Percentiles rank a stretch among this genome's conserved stretches.
Conservation (phyloP, 1,284 basidiomycete species). For the Marasmius tenuissimus region DNA sequence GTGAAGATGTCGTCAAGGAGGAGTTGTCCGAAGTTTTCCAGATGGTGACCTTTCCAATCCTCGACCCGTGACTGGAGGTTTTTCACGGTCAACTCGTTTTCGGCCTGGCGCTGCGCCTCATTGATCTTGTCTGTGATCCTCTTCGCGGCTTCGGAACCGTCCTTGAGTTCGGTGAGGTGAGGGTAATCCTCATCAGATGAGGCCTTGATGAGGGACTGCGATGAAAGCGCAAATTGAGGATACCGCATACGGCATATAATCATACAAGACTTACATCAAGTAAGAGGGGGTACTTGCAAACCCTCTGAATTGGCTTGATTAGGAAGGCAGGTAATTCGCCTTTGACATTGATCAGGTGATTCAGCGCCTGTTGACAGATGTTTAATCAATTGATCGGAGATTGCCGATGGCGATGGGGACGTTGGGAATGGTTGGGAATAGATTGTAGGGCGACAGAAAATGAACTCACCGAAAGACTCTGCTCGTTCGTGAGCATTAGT, state of each 20-base stretch:
- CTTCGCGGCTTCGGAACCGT: conserved; percentile 84
- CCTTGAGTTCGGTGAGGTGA: conserved; percentile 79
- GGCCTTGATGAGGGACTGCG: conserved; percentile 77
- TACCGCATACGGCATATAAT: conserved; percentile 13
- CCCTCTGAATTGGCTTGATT: conserved; percentile 88
- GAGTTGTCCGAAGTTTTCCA: conserved; percentile 91
- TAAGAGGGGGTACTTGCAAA: conserved; percentile 92
- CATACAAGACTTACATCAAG: conserved; percentile 63
- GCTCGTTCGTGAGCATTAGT: conserved; percentile 83
- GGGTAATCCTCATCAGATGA: conserved; percentile 66
- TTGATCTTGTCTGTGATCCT: conserved; percentile 96
- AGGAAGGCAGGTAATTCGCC: conserved; percentile 89
- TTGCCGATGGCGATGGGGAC: conserved; percentile 25
- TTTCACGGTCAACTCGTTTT: conserved; percentile 86
- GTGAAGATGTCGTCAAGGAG: conserved; percentile 94
- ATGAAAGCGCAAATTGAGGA: conserved; percentile 15
- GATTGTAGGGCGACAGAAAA: conserved; percentile 13
- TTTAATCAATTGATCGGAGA: conserved; percentile 36
- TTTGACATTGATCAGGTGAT: conserved; percentile 78
- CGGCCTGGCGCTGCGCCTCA: conserved; percentile 87
- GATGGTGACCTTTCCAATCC: conserved; percentile 99
- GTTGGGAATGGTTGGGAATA: conserved; percentile 18
- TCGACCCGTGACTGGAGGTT: conserved; percentile 91
- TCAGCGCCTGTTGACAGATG: conserved; percentile 56
- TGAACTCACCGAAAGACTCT: conserved; percentile 74